Evolutionary conservation across 805 yeast species (phyloP).

Genomic region (Scheffersomyces amazonensis): DNA sequence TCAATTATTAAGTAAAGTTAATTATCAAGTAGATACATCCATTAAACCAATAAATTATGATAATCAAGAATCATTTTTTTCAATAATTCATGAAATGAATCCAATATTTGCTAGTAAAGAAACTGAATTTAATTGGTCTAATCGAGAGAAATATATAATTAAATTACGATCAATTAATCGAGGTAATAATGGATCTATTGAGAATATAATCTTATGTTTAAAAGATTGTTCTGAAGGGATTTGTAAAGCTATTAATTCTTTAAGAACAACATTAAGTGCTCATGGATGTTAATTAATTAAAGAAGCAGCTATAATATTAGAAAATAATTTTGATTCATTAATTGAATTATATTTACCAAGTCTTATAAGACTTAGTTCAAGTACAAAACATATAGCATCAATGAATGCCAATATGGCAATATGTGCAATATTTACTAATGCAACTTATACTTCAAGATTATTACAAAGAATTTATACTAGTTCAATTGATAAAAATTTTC

Average conservation of each 20-base stretch:
- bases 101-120: constrained; percentile 66
- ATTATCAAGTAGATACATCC: constrained; percentile 39
- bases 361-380: constrained; percentile 51
- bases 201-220: constrained; percentile 30
- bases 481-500: constrained; percentile 65
- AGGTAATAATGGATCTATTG: constrained; percentile 47
- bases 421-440: constrained; percentile 52
- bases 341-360: constrained; percentile 49
- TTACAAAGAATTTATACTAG: constrained; percentile 49
- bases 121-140: constrained; percentile 84
- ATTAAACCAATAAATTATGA: constrained; percentile 27
- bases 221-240: constrained; percentile 49
- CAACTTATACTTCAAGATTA: constrained; percentile 51
- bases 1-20: constrained; percentile 11
- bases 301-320: constrained; percentile 52
- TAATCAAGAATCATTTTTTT: constrained; percentile 16
- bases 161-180: constrained; percentile 58
- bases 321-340: constrained; percentile 41
- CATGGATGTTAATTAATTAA: constrained; percentile 75
- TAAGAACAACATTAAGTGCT: constrained; percentile 79
- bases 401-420: constrained; percentile 54
- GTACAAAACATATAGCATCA: constrained; percentile 64
- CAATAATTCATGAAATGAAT: constrained; percentile 12
- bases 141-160: constrained; percentile 61
- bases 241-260: constrained; percentile 61